A percentile compares a stretch with the other conserved stretches of the same genome.
These are phyloP conservation scores for Hymenoscyphus albidus DNA, from an alignment of 2,329 filamentous ascomycete genomes.

Conservation along the genomic window DNA sequence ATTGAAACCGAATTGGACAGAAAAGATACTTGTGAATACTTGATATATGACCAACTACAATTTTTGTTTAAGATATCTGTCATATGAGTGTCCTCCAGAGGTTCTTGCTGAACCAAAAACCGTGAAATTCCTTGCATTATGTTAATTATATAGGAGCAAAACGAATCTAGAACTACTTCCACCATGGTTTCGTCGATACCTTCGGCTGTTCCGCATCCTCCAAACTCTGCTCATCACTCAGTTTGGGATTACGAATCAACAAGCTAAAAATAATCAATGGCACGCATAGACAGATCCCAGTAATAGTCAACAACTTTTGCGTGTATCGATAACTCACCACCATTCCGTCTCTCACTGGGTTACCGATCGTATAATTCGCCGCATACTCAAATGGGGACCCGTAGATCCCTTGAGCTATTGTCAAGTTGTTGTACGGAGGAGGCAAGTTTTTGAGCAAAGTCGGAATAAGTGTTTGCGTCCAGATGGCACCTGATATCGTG, in stretches of 20 bases:
- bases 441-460: conserved; percentile 44
- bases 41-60: too few relatives aligned
- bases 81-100: too few relatives aligned
- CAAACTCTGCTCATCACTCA: conserved; percentile 5
- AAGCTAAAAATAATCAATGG: conserved; percentile 44
- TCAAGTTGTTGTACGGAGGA: conserved; percentile 44
- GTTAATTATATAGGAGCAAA: too few relatives aligned
- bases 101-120: too few relatives aligned
- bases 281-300: conserved; percentile 46
- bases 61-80: too few relatives aligned
- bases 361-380: conserved; percentile 41
- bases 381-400: conserved; percentile 39
- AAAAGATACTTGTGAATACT: too few relatives aligned
- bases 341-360: conserved; percentile 31
- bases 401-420: conserved; percentile 35
- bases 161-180: background rate
- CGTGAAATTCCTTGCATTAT: too few relatives aligned
- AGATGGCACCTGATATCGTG: conserved; percentile 59
- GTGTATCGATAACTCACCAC: conserved; percentile 39
- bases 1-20: too few relatives aligned
- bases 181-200: background rate
- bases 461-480: conserved; percentile 51
- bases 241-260: conserved; percentile 42
- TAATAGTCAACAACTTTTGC: conserved; percentile 47
- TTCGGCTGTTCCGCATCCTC: background rate